Evolutionary conservation across 129 eudicot genomes (phyloP).

Genomic region (Gnaphalium uliginosum): DNA sequence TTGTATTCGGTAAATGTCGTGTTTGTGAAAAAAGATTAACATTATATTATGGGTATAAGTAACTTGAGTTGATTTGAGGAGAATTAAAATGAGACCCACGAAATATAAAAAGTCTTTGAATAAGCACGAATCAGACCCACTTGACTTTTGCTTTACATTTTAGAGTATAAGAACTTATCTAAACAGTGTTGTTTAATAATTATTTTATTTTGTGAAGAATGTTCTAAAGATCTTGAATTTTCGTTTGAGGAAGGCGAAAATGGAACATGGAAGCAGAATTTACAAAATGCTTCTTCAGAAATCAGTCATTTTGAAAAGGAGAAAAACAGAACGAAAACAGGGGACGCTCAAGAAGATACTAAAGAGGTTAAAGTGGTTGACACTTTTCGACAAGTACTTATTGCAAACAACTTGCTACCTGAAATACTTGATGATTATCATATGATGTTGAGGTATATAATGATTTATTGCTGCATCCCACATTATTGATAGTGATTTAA

Average conservation of each 20-base stretch:
- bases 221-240: slow-evolving; percentile 26
- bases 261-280: slow-evolving; percentile 50
- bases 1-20: too few relatives aligned
- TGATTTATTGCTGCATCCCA: neutral
- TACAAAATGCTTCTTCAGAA: slow-evolving; percentile 46
- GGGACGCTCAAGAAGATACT: slow-evolving; percentile 53
- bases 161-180: neutral
- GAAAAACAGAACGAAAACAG: slow-evolving; percentile 52
- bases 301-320: slow-evolving; percentile 50
- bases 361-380: slow-evolving; percentile 61
- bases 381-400: slow-evolving; percentile 53
- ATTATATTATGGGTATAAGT: neutral
- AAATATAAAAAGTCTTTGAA: neutral
- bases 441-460: slow-evolving; percentile 61
- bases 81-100: slow-evolving; percentile 4
- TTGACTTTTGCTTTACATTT: neutral
- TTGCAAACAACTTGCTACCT: slow-evolving; percentile 63
- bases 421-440: slow-evolving; percentile 62
- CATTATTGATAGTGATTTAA: neutral
- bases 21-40: too few relatives aligned
- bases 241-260: slow-evolving; percentile 28
- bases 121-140: neutral
- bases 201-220: neutral
- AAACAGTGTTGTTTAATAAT: neutral
- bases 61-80: slow-evolving; percentile 20